Evolutionary conservation across 2,329 filamentous ascomycete species (phyloP).

Genomic region (Huntiella omanensis): DNA sequence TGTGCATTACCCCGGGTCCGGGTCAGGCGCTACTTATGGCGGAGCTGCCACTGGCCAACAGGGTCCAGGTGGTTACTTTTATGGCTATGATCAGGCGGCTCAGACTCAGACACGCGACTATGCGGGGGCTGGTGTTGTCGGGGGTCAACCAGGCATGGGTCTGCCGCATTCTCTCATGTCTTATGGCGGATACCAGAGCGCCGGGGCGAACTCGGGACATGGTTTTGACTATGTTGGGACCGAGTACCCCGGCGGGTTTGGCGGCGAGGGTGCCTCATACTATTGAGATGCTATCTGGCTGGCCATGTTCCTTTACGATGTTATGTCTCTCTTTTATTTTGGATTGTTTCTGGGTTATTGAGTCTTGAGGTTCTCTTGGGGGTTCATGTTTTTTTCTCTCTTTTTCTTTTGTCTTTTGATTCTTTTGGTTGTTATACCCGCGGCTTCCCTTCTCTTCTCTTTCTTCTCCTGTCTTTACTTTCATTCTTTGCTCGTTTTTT

Average conservation of each 20-base stretch:
- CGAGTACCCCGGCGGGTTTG: slow-evolving; percentile 4
- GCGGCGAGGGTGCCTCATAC: slow-evolving; percentile 1
- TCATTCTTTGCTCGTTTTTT: background rate
- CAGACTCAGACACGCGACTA: background rate
- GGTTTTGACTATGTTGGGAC: slow-evolving; percentile 8
- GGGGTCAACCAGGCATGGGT: background rate
- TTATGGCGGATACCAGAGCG: slow-evolving; percentile 1
- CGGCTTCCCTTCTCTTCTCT: slow-evolving; percentile 1
- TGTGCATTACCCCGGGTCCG: slow-evolving; percentile 5
- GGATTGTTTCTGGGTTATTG: background rate
- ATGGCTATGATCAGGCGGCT: slow-evolving; percentile 1
- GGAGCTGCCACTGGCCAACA: background rate
- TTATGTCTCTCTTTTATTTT: slow-evolving; percentile 2
- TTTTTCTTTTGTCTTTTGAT: background rate
- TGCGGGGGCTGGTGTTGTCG: background rate
- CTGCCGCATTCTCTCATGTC: background rate
- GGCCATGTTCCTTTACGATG: background rate
- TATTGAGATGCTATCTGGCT: background rate
- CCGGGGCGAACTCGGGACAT: background rate
- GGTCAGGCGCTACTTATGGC: slow-evolving; percentile 6
- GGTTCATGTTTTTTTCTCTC: background rate
- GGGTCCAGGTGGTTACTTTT: background rate
- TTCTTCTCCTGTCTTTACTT: background rate
- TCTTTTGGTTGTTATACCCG: background rate
- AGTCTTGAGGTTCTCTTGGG: background rate